phyloP scores from a whole-genome alignment of 2,329 filamentous ascomycete species.

The Chaetomiaceae sp. region DNA sequence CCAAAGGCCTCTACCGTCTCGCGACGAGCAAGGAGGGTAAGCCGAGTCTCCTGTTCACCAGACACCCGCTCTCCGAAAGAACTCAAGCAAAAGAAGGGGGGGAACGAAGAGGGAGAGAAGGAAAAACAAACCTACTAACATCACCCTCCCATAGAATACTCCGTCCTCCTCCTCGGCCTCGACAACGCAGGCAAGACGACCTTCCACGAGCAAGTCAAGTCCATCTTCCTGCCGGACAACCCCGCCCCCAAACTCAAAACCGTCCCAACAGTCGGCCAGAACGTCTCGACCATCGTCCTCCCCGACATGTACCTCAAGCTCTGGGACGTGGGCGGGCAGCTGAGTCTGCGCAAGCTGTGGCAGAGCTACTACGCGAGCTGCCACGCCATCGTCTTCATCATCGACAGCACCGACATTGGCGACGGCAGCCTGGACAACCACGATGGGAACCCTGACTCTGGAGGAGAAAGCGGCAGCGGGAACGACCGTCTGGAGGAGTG shows the following conservation, averaged over 20 bases:
- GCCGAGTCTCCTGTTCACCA: not conserved
- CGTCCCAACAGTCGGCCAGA: constrained; percentile 94
- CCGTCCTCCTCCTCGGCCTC: constrained; percentile 90
- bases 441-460: constrained; percentile 24
- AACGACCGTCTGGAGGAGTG: constrained; percentile 76
- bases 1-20: constrained; percentile 90
- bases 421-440: constrained; percentile 63
- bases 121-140: constrained; percentile 1
- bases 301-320: constrained; percentile 97
- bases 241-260: constrained; percentile 71
- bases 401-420: constrained; percentile 91
- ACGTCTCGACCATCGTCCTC: constrained; percentile 85
- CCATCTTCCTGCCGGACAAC: constrained; percentile 65
- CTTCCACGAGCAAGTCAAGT: constrained; percentile 93
- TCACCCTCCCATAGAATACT: constrained; percentile 65
- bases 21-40: constrained; percentile 94
- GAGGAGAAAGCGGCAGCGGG: constrained; percentile 34
- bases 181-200: constrained; percentile 99
- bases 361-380: constrained; percentile 91
- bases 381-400: constrained; percentile 96
- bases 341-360: constrained; percentile 84
- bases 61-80: not conserved
- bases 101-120: too few species aligned
- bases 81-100: too few species aligned
- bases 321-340: constrained; percentile 96